Conservation (phyloP, 768 basidiomycete species). For the Collybia nuda region DNA sequence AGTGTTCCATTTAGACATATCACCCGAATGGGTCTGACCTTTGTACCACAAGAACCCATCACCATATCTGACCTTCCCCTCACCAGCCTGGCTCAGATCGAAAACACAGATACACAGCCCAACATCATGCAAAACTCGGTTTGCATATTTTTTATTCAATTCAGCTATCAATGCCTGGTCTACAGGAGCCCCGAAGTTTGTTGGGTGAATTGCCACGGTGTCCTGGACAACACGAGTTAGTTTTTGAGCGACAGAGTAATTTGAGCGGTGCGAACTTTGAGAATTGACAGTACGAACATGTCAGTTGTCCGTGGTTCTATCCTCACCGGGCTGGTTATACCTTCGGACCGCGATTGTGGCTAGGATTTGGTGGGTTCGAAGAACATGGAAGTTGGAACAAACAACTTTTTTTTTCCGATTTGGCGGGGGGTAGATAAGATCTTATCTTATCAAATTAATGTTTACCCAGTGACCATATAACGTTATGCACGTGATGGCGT, state of each 20-base stretch:
- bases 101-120: constrained; percentile 91
- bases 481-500: constrained; percentile 10
- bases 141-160: constrained; percentile 95
- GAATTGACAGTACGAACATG: constrained; percentile 49
- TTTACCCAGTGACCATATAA: no score
- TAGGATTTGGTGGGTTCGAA: constrained; percentile 3
- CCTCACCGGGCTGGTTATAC: neutral
- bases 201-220: constrained; percentile 85
- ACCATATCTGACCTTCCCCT: constrained; percentile 92
- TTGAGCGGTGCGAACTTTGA: constrained; percentile 29
- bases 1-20: neutral
- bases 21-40: constrained; percentile 43
- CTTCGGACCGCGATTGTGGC: constrained; percentile 1
- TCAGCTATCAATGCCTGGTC: constrained; percentile 82
- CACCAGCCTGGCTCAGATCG: constrained; percentile 82
- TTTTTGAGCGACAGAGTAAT: constrained; percentile 1
- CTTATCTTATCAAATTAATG: constrained; percentile 11
- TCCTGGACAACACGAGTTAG: constrained; percentile 51
- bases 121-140: constrained; percentile 85
- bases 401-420: no score
- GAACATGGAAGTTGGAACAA: constrained; percentile 7
- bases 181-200: constrained; percentile 77
- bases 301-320: neutral
- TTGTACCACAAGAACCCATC: constrained; percentile 96
- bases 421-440: constrained; percentile 3